phyloP scores from a whole-genome alignment of 2,329 filamentous ascomycete species.

The Colletotrichum liriopes region DNA sequence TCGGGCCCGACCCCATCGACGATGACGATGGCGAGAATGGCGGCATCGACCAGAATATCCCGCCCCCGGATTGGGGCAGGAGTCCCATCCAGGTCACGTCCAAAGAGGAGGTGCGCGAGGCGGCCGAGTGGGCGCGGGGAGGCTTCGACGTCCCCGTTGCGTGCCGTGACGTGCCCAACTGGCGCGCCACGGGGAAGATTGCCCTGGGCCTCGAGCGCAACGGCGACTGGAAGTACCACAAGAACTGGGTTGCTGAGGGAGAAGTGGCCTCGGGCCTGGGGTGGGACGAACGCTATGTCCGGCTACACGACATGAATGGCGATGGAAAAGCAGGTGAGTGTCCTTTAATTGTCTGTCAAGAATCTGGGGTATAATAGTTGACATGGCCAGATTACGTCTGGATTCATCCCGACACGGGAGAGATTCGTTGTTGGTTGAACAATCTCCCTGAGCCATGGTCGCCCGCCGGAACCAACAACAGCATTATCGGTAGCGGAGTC shows the following conservation, averaged over 20 bases:
- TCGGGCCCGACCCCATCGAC: slow-evolving; percentile 17
- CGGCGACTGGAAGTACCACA: slow-evolving; percentile 42
- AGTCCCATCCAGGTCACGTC: too few relatives aligned
- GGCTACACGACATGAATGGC: slow-evolving; percentile 45
- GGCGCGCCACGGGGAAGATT: slow-evolving; percentile 35
- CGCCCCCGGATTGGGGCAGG: slow-evolving; percentile 29
- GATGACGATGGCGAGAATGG: slow-evolving; percentile 27
- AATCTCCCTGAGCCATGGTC: slow-evolving; percentile 42
- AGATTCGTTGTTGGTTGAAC: slow-evolving; percentile 44
- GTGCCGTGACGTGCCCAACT: slow-evolving; percentile 15
- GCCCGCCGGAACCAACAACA: slow-evolving; percentile 37
- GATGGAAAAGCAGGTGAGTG: slow-evolving; percentile 42
- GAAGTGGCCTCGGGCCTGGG: slow-evolving; percentile 29
- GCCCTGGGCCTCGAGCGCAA: slow-evolving; percentile 27
- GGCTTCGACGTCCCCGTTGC: too few relatives aligned
- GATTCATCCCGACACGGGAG: slow-evolving; percentile 38
- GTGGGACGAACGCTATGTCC: slow-evolving; percentile 19
- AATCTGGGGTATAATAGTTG: background rate
- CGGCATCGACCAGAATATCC: slow-evolving; percentile 39
- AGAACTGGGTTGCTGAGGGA: slow-evolving; percentile 23
- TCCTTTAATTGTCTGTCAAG: too few relatives aligned
- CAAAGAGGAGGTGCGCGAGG: too few relatives aligned
- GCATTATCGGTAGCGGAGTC: slow-evolving; percentile 42
- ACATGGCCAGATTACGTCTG: slow-evolving; percentile 40
- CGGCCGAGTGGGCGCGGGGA: too few relatives aligned